Evolutionary conservation across 768 basidiomycete species (phyloP), one percentile per base, ranked within the genome.

Genomic region (Steccherinum ochraceum): DNA sequence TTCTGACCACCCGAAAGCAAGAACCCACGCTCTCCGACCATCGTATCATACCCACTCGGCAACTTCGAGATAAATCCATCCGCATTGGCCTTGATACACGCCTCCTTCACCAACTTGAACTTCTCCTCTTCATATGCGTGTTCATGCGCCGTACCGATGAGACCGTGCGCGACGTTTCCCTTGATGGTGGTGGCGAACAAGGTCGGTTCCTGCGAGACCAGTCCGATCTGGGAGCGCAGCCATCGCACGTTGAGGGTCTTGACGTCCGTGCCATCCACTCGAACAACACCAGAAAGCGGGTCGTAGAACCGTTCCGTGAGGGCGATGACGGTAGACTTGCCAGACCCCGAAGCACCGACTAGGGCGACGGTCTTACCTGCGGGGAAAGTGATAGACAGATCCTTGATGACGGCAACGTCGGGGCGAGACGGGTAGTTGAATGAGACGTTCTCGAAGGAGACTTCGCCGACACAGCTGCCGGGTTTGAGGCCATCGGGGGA

Each of bases 361-460:
- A 72, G 66, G 10, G 71, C 71, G 19, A 64, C 60, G 16, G 69
- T 69, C 55, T 73, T 69, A 13, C 77, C 75, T 2, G 69, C 68
- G n/a, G 75, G 72, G 74, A 93, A 92, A 2, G 72, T 75, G 56
- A 89, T 64, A 27, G 67, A 72, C 24, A 92, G 66, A 42, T 77
- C 81, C 65, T 88, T 87, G 53, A 93, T 76, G 40, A 97, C 86
- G 12, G 81, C 81, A 1, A 94, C 84, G 23, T 79, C 74, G 4
- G 83, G 85, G 19, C 88, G 84, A 2, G 89, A 86, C 2, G 93
- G 93, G 64, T 96, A 95, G 63, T 73, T 81, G 73, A 97, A 95
- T 46, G 76, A 72, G 58, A 95, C 76, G 56, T 85, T 67, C 52
- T 89, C 78, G 50, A 97, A 68, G 13, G 68, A 69, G 57, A 97